Percentiles rank a stretch among this genome's conserved stretches.
Evolutionary conservation across 2,329 filamentous ascomycete species (phyloP).

Genomic region (Trichoderma guizhouense): DNA sequence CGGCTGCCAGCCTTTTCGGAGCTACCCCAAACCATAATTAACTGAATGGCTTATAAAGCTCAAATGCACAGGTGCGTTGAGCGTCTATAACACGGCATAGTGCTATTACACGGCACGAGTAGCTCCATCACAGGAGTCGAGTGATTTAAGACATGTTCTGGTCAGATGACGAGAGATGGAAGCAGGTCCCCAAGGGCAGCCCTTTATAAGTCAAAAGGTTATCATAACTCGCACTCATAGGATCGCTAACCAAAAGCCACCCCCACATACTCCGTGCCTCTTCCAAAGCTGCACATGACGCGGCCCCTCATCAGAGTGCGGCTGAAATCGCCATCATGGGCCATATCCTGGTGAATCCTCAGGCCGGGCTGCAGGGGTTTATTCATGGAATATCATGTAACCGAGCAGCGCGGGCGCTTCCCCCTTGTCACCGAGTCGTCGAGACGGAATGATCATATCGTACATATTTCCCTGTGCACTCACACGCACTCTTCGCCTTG

Average conservation of each 20-base stretch:
- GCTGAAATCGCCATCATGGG: neutral
- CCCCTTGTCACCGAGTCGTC: neutral
- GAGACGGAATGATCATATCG: neutral
- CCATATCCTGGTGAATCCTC: neutral
- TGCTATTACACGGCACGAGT: neutral
- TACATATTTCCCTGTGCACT: neutral
- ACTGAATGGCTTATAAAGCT: neutral
- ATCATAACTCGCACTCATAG: neutral
- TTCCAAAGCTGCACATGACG: conserved; percentile 7
- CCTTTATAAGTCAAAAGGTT: neutral
- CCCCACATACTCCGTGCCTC: conserved; percentile 4
- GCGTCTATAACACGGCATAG: neutral
- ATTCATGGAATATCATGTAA: neutral
- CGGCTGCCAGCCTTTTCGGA: neutral
- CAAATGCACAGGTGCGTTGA: neutral
- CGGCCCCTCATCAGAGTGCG: neutral
- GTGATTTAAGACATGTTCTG: neutral
- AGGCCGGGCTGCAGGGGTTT: neutral
- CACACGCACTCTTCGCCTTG: neutral
- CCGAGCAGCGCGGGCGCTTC: neutral
- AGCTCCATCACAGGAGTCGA: neutral
- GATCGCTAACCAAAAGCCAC: conserved; percentile 6
- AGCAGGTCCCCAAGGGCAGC: neutral
- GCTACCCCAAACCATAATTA: neutral
- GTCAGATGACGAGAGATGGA: neutral